Evolutionary conservation across 2,329 filamentous ascomycete genomes (phyloP).

Genomic region (Tolypocladium ovalisporum): DNA sequence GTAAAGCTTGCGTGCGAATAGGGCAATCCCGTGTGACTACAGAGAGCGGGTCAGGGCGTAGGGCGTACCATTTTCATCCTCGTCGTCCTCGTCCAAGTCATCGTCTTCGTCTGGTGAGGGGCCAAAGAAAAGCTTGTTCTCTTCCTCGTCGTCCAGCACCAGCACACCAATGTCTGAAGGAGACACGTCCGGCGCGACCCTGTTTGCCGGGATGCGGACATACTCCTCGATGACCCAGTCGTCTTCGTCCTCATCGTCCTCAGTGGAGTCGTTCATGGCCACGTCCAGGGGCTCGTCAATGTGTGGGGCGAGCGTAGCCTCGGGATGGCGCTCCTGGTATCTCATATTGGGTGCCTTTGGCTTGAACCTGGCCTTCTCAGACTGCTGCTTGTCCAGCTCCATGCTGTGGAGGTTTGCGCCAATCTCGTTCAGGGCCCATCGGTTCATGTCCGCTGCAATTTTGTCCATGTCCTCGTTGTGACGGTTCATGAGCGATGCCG

Average conservation of each 20-base stretch:
- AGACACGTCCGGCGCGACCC: conserved; percentile 33
- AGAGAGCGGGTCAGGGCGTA: too few species aligned
- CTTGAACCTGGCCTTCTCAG: conserved; percentile 31
- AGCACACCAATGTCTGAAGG: conserved; percentile 43
- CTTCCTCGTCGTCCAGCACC: conserved; percentile 46
- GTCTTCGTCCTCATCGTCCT: conserved; percentile 36
- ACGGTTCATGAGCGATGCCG: conserved; percentile 19
- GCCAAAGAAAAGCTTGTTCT: conserved; percentile 49
- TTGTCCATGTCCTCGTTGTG: conserved; percentile 35
- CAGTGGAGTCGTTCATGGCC: conserved; percentile 27
- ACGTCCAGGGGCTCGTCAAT: conserved; percentile 12
- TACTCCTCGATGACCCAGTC: conserved; percentile 58
- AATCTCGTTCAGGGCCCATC: conserved; percentile 48
- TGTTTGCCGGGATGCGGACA: conserved; percentile 45
- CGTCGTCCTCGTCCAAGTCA: conserved; percentile 46
- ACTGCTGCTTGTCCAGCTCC: conserved; percentile 28
- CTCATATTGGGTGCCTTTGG: conserved; percentile 45
- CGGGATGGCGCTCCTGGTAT: conserved; percentile 45
- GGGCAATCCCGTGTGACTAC: conserved; percentile 1
- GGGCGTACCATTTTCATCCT: conserved; percentile 51
- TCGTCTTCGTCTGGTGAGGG: conserved; percentile 51
- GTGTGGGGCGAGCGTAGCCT: conserved; percentile 8
- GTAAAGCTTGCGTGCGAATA: not conserved
- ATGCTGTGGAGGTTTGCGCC: conserved; percentile 38
- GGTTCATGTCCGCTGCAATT: conserved; percentile 44